Evolutionary conservation across 441 rosid species (phyloP).

Genomic region (Syzygium syzygioides): DNA sequence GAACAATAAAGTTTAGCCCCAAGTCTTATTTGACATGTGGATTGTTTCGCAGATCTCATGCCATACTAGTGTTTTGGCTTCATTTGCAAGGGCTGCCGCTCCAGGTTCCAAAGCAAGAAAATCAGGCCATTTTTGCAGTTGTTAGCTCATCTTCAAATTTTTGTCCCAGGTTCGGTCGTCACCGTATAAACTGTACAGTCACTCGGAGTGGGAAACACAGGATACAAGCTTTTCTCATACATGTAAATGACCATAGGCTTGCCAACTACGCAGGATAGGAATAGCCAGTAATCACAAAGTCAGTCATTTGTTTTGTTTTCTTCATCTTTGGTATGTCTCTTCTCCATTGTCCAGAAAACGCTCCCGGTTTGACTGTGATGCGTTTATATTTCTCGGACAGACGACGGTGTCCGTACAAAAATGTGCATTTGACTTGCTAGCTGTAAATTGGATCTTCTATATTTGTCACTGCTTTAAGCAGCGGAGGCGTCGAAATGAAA

Average conservation of each 20-base stretch:
- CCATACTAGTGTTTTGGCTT: neutral
- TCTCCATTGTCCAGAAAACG: neutral
- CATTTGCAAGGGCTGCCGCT: neutral
- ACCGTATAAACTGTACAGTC: neutral
- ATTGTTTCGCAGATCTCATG: neutral
- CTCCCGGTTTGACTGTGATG: neutral
- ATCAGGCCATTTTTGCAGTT: neutral
- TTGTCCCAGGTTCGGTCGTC: neutral
- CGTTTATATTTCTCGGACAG: neutral
- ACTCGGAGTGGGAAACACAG: neutral
- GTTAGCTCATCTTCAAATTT: neutral
- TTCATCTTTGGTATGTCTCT: neutral
- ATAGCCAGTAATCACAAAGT: neutral
- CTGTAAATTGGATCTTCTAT: neutral
- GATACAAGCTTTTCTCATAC: neutral
- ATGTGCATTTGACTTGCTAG: neutral
- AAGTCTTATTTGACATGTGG: neutral
- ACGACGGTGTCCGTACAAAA: neutral
- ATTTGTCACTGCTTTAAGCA: neutral
- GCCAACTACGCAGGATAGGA: neutral
- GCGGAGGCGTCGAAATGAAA: neutral
- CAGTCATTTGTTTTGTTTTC: neutral
- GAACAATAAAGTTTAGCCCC: neutral
- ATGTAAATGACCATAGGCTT: neutral
- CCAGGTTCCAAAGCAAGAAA: neutral